Evolutionary conservation across 495 filamentous ascomycete species (phyloP).

Genomic region (Darksidea phi): DNA sequence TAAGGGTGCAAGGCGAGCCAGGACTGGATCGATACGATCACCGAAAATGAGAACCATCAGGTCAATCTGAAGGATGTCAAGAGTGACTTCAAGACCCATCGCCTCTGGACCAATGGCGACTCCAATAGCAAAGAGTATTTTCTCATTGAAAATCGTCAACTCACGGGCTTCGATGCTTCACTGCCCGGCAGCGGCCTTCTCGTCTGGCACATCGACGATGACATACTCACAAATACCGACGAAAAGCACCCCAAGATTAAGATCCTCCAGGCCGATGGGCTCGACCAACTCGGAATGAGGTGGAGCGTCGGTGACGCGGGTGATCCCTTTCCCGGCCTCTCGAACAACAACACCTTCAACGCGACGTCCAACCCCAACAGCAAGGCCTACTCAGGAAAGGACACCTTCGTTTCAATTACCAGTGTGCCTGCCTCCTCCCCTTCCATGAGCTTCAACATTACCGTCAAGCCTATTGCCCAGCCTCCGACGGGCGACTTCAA

Average conservation of each 20-base stretch:
- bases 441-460: conserved; percentile 26
- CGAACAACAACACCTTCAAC: conserved; percentile 19
- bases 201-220: conserved; percentile 28
- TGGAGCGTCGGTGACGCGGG: conserved; percentile 15
- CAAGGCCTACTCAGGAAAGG: conserved; percentile 16
- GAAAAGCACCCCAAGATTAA: conserved; percentile 27
- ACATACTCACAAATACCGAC: conserved; percentile 10
- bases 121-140: conserved; percentile 21
- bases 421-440: conserved; percentile 8
- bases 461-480: conserved; percentile 16
- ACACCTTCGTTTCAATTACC: conserved; percentile 27
- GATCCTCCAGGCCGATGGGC: conserved; percentile 23
- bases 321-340: conserved; percentile 18
- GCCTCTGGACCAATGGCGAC: conserved; percentile 24
- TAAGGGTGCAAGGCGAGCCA: conserved; percentile 24
- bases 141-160: conserved; percentile 24
- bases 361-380: conserved; percentile 22
- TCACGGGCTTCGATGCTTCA: conserved; percentile 24
- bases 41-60: conserved; percentile 20
- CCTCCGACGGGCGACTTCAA: conserved; percentile 15
- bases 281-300: conserved; percentile 7
- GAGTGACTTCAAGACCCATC: conserved; percentile 17
- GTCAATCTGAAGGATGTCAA: conserved; percentile 23
- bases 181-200: conserved; percentile 20
- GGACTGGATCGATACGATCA: conserved; percentile 20